Conservation (phyloP, 83 land plant genomes). For the Larix sibirica region DNA sequence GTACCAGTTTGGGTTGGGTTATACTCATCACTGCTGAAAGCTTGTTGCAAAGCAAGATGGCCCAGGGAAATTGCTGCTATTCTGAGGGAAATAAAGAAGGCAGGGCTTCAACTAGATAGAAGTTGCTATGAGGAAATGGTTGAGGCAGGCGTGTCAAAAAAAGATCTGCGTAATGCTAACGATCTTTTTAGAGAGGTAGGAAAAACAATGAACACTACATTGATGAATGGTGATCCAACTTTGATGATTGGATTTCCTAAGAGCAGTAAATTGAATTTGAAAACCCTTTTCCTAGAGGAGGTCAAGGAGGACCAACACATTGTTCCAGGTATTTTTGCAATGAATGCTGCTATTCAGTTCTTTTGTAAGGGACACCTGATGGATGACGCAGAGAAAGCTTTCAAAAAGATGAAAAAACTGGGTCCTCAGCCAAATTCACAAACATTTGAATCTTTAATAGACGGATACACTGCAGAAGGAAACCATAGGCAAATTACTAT, state of each 20-base stretch:
- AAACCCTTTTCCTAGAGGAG: conserved; percentile 28
- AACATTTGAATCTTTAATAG: conserved; percentile 37
- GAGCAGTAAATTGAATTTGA: conserved; percentile 18
- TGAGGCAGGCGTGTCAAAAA: not conserved
- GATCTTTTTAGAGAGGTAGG: not conserved
- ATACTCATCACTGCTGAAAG: conserved; percentile 40
- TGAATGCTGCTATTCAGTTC: conserved; percentile 52
- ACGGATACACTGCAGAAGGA: conserved; percentile 46
- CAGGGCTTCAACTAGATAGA: conserved; percentile 14
- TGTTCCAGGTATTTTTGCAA: conserved; percentile 23
- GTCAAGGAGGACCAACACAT: conserved; percentile 14
- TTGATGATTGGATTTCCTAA: not conserved
- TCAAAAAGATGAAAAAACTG: conserved; percentile 31
- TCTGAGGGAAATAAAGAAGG: conserved; percentile 37
- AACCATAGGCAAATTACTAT: conserved; percentile 52
- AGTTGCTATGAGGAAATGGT: not conserved
- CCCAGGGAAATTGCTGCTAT: conserved; percentile 34
- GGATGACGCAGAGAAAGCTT: conserved; percentile 56
- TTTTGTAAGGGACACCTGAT: conserved; percentile 62
- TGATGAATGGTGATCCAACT: not conserved
- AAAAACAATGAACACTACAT: not conserved
- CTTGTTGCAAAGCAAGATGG: conserved; percentile 34
- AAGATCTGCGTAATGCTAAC: not conserved
- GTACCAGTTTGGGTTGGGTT: conserved; percentile 3
- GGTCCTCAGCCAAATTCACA: conserved; percentile 36